phyloP scores from a whole-genome alignment of 768 basidiomycete genomes.

The Melanogaster broomeanus region DNA sequence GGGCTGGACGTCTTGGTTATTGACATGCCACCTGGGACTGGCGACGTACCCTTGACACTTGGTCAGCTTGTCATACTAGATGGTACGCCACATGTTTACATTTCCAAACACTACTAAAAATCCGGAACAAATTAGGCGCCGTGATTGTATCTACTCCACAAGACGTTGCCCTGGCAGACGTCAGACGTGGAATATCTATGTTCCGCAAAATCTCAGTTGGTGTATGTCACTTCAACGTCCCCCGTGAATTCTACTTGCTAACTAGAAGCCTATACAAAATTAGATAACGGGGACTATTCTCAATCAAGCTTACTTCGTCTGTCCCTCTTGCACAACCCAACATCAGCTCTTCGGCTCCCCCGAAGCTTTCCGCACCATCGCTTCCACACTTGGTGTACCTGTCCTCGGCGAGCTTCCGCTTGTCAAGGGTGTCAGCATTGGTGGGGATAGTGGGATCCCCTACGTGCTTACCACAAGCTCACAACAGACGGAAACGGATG shows the following conservation, averaged over 20 bases:
- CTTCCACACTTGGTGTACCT: conserved; percentile 54
- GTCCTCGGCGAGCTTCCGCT: conserved; percentile 84
- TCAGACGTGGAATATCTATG: conserved; percentile 91
- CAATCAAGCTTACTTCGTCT: conserved; percentile 86
- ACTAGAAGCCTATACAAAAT: neutral
- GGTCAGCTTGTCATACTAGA: conserved; percentile 85
- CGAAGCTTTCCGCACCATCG: conserved; percentile 58
- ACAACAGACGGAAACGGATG: conserved; percentile 17
- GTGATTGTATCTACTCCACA: conserved; percentile 97
- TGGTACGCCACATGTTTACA: conserved; percentile 47
- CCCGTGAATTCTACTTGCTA: neutral
- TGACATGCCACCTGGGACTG: conserved; percentile 97
- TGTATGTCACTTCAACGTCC: conserved; percentile 44
- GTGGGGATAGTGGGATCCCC: conserved; percentile 71
- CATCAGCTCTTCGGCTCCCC: conserved; percentile 76
- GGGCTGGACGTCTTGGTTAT: conserved; percentile 75
- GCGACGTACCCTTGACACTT: conserved; percentile 91
- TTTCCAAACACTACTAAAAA: neutral
- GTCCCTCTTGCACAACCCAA: conserved; percentile 64
- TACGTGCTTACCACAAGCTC: conserved; percentile 36
- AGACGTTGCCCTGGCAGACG: conserved; percentile 89
- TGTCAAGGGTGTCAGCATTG: conserved; percentile 68
- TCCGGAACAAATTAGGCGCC: conserved; percentile 55
- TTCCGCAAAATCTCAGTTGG: conserved; percentile 87
- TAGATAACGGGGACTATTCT: conserved; percentile 87